Conservation (phyloP, 2,329 filamentous ascomycete species). For the Blastomyces parvus region DNA sequence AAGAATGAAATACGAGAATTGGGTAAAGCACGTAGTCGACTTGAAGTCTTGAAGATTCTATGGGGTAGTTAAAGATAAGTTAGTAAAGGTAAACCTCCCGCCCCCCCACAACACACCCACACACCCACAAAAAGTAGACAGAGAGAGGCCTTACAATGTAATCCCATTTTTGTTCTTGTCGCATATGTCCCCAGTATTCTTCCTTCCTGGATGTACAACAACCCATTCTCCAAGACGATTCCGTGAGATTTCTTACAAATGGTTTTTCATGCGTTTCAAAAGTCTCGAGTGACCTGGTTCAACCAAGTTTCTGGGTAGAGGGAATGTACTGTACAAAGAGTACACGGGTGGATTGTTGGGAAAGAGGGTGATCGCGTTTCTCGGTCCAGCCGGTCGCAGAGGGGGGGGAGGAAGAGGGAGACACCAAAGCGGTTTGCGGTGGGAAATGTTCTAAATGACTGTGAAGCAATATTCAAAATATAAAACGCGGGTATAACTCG, state of each 20-base stretch:
- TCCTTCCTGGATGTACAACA: constrained; percentile 51
- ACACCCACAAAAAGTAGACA: not conserved
- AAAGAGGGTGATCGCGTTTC: not conserved
- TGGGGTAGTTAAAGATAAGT: not conserved
- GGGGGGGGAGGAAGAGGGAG: not conserved
- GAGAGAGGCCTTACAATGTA: constrained; percentile 59
- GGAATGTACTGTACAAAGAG: not conserved
- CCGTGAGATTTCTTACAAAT: not conserved
- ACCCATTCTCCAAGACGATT: constrained; percentile 47
- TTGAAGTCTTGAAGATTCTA: constrained; percentile 66
- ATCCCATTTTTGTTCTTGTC: constrained; percentile 86
- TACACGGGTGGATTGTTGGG: not conserved
- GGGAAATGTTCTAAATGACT: not conserved
- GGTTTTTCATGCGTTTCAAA: not conserved
- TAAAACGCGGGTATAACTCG: not conserved
- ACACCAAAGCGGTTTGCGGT: not conserved
- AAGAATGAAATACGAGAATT: constrained; percentile 74
- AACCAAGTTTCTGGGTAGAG: not conserved
- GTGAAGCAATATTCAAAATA: not conserved
- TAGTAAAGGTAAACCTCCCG: no score
- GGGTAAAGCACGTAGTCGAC: constrained; percentile 64
- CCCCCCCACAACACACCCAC: not conserved
- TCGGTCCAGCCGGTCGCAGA: constrained; percentile 7
- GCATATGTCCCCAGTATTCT: constrained; percentile 53
- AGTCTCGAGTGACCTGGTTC: not conserved